Conservation (phyloP, 139 green algal species). For the Tetradesmus obliquus region DNA sequence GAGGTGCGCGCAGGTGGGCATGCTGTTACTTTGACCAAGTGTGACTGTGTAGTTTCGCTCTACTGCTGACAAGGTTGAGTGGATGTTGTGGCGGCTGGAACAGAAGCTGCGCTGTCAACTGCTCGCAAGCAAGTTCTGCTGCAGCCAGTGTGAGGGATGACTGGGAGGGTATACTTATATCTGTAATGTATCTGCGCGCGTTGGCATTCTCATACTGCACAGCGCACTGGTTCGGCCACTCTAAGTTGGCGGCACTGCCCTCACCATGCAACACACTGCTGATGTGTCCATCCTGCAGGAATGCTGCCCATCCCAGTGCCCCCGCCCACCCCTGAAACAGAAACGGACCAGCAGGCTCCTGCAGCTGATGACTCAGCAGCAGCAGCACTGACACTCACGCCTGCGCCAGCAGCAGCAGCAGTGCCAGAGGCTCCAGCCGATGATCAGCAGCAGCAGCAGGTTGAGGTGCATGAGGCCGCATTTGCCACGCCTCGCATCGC, state of each 20-base stretch:
- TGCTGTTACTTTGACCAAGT: background rate
- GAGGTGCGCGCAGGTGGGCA: constrained; percentile 5
- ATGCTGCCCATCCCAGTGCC: background rate
- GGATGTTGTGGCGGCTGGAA: too few species aligned
- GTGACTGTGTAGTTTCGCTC: too few species aligned
- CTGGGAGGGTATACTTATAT: background rate
- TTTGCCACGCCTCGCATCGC: background rate
- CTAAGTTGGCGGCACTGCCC: too few species aligned
- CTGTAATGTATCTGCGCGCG: too few species aligned
- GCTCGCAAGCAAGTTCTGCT: too few species aligned
- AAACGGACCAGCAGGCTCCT: background rate
- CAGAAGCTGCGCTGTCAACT: too few species aligned
- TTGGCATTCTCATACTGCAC: too few species aligned
- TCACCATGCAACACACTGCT: too few species aligned
- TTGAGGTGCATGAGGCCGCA: background rate
- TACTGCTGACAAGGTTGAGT: too few species aligned
- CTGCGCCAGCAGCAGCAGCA: background rate
- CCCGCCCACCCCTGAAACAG: background rate
- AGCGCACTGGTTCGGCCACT: too few species aligned
- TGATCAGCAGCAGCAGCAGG: background rate
- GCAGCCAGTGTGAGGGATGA: too few species aligned
- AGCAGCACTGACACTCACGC: background rate
- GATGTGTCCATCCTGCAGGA: too few species aligned
- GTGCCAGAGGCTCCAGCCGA: background rate
- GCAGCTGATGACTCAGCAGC: background rate